These are phyloP conservation scores for Lentinula guzmanii DNA, from an alignment of 768 basidiomycete species.

Conservation along the genomic window DNA sequence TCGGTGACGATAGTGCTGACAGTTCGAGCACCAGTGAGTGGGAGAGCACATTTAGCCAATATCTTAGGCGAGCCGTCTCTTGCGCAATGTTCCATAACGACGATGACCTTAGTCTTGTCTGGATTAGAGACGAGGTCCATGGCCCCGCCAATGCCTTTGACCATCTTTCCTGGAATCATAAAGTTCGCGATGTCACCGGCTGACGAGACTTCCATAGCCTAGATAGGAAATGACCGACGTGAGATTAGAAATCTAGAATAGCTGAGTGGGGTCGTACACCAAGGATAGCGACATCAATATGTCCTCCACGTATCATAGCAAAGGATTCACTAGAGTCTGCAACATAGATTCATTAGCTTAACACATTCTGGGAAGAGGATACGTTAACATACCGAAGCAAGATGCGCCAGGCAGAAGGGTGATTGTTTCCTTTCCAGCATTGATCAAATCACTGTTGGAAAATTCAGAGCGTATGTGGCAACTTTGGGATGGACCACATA, in stretches of 20 bases:
- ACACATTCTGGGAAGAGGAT: slow-evolving; percentile 1
- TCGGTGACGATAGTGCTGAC: slow-evolving; percentile 94
- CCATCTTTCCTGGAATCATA: slow-evolving; percentile 95
- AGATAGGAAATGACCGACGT: neutral
- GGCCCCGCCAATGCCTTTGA: slow-evolving; percentile 91
- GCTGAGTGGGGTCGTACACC: slow-evolving; percentile 49
- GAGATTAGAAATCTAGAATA: slow-evolving; percentile 1
- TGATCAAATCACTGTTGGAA: slow-evolving; percentile 71
- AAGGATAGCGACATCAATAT: slow-evolving; percentile 89
- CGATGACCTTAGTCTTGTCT: slow-evolving; percentile 90
- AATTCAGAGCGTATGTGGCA: slow-evolving; percentile 2
- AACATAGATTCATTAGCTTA: too few relatives aligned
- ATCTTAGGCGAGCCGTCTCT: slow-evolving; percentile 91
- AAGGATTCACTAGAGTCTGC: slow-evolving; percentile 90
- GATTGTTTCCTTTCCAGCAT: slow-evolving; percentile 93
- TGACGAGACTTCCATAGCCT: slow-evolving; percentile 95
- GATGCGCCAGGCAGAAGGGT: slow-evolving; percentile 90
- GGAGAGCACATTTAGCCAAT: slow-evolving; percentile 72
- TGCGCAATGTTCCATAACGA: slow-evolving; percentile 84
- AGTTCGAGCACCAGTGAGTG: slow-evolving; percentile 81
- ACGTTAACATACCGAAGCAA: slow-evolving; percentile 64
- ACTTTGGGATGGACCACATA: slow-evolving; percentile 18
- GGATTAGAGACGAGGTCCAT: slow-evolving; percentile 98
- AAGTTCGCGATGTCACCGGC: slow-evolving; percentile 95
- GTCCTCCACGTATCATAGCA: slow-evolving; percentile 96